Conservation (phyloP, 768 basidiomycete species). For the Rossbeevera mucosa region DNA sequence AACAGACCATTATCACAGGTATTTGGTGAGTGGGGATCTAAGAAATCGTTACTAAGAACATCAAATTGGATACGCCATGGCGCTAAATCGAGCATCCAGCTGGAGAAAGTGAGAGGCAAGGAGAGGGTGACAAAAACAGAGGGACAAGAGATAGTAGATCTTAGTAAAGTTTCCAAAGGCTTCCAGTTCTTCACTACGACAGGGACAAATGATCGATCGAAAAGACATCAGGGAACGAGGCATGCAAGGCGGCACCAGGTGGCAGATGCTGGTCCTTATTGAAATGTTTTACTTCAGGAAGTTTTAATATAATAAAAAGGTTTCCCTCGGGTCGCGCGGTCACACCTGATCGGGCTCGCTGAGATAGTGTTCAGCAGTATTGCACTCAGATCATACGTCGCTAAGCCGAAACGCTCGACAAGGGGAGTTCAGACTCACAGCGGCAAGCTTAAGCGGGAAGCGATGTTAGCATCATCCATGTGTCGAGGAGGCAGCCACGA, state of each 20-base stretch:
- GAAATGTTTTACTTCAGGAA: too few species aligned
- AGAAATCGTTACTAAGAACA: too few species aligned
- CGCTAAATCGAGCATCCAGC: not conserved
- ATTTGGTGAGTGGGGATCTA: not conserved
- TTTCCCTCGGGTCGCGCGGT: too few species aligned
- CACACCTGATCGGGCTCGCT: too few species aligned
- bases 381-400: not conserved
- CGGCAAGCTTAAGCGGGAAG: not conserved
- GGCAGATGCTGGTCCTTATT: too few species aligned
- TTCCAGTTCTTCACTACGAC: not conserved
- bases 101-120: not conserved
- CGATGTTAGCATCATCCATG: not conserved
- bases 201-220: not conserved
- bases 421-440: not conserved
- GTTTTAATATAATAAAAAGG: too few species aligned
- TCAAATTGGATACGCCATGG: too few species aligned
- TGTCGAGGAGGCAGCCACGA: not conserved
- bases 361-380: too few species aligned
- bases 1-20: not conserved
- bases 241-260: not conserved
- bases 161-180: not conserved
- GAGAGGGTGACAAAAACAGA: not conserved
- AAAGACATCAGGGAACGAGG: not conserved
- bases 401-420: not conserved
- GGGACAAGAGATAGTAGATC: not conserved